Percentiles rank a stretch among this genome's conserved stretches.
Conservation (phyloP, 1,284 basidiomycete genomes). For the Somion occarium region DNA sequence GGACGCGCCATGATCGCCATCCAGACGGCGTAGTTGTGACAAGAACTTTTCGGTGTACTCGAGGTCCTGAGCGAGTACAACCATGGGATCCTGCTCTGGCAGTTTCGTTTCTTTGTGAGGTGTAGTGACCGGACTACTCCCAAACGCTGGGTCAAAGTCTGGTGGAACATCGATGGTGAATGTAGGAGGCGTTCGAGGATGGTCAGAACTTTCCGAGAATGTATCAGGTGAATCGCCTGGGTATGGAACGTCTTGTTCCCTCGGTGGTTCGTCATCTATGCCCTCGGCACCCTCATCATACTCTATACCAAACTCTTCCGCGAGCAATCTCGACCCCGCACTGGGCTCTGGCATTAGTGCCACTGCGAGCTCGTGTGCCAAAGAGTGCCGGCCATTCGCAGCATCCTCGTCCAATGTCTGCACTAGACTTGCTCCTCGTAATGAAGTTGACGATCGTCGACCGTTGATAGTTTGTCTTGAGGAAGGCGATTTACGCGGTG, state of each 20-base stretch:
- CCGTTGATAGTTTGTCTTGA: conserved; percentile 32
- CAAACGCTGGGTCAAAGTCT: conserved; percentile 42
- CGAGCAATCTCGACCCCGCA: conserved; percentile 65
- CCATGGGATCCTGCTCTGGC: conserved; percentile 63
- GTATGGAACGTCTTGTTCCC: conserved; percentile 2
- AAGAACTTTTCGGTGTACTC: conserved; percentile 76
- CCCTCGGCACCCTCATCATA: conserved; percentile 82
- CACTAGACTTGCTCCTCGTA: conserved; percentile 35
- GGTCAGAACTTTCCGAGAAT: conserved; percentile 7
- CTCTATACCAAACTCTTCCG: conserved; percentile 82
- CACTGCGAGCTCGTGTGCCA: conserved; percentile 78
- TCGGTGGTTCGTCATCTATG: conserved; percentile 47
- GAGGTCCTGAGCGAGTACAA: conserved; percentile 64
- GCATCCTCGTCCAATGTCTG: conserved; percentile 35
- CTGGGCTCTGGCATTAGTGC: conserved; percentile 81
- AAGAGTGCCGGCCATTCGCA: conserved; percentile 53
- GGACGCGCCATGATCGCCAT: conserved; percentile 43
- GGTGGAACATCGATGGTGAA: conserved; percentile 24
- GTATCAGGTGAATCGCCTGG: conserved; percentile 6
- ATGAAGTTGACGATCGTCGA: conserved; percentile 39
- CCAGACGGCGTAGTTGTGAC: conserved; percentile 61
- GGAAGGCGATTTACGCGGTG: conserved; percentile 44
- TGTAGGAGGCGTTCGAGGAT: conserved; percentile 13
- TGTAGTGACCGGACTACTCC: conserved; percentile 29
- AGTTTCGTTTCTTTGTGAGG: conserved; percentile 26